Conservation (phyloP, 1,284 basidiomycete genomes). For the Cryptococcus jaspeensis region DNA sequence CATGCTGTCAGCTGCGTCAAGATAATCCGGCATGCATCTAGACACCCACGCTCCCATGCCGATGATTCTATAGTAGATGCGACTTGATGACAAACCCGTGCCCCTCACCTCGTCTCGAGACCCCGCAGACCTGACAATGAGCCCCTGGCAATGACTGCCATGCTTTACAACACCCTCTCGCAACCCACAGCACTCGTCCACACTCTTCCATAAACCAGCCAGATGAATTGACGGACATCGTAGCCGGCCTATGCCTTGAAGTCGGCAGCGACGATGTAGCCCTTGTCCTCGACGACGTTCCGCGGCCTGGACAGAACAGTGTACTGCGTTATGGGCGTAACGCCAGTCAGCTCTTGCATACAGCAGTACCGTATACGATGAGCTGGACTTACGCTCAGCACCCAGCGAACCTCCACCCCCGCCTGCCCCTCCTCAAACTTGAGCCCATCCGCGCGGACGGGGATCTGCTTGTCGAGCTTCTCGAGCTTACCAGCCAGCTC, state of each 20-base stretch:
- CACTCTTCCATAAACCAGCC: no score
- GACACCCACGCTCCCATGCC: neutral
- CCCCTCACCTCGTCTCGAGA: no score
- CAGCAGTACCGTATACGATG: no score
- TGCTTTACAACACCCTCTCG: no score
- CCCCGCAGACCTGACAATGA: no score
- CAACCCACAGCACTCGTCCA: no score
- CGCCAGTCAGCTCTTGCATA: no score
- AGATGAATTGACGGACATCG: no score
- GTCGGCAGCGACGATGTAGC: conserved; percentile 37
- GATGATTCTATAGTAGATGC: neutral
- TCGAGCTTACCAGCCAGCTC: neutral
- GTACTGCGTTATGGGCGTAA: conserved; percentile 29
- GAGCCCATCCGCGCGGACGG: conserved; percentile 27
- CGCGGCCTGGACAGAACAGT: conserved; percentile 45
- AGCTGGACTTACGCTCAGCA: conserved; percentile 42
- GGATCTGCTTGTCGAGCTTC: conserved; percentile 22
- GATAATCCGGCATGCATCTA: no score
- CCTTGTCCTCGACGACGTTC: conserved; percentile 50
- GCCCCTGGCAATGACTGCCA: no score
- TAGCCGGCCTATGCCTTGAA: conserved; percentile 4
- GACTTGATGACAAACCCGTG: no score
- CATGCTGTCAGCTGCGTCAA: no score
- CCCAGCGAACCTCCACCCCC: conserved; percentile 36
- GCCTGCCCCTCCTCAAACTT: conserved; percentile 19